Evolutionary conservation across 208 protist genomes (phyloP).

Genomic region (Acanthamoeba rhysodes): DNA sequence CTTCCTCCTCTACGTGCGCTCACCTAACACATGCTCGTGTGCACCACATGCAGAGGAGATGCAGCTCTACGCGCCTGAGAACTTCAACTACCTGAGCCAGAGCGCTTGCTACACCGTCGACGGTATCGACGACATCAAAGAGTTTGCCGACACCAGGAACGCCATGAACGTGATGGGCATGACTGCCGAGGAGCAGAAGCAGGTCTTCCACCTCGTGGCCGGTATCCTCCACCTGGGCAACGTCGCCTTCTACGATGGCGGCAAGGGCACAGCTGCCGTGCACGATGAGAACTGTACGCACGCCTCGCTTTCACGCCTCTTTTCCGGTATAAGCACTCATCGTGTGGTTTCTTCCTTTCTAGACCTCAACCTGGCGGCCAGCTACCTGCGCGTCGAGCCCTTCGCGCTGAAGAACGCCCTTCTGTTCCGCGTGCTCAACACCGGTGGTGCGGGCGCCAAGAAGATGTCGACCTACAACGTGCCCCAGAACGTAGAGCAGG

Average conservation of each 20-base stretch:
- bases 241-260: slow-evolving; percentile 89
- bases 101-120: slow-evolving; percentile 89
- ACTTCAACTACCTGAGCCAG: slow-evolving; percentile 92
- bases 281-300: slow-evolving; percentile 51
- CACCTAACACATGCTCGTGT: neutral
- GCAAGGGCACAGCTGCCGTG: slow-evolving; percentile 82
- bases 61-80: slow-evolving; percentile 79
- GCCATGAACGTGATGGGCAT: slow-evolving; percentile 96
- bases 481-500: slow-evolving; percentile 77
- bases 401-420: slow-evolving; percentile 73
- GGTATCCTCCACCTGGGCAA: slow-evolving; percentile 92
- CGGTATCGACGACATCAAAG: slow-evolving; percentile 93
- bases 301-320: slow-evolving; percentile 75
- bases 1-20: neutral
- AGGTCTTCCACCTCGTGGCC: slow-evolving; percentile 86
- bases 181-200: slow-evolving; percentile 81
- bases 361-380: slow-evolving; percentile 58
- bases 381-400: slow-evolving; percentile 73
- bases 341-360: slow-evolving; percentile 81
- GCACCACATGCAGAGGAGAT: neutral
- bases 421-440: slow-evolving; percentile 76
- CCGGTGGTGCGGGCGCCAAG: slow-evolving; percentile 84
- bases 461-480: slow-evolving; percentile 90
- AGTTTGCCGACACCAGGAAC: slow-evolving; percentile 90
- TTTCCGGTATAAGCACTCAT: slow-evolving; percentile 70